Evolutionary conservation across 352 stramenopile genomes (phyloP), one percentile per base, ranked within the genome.

Genomic region (Phytophthora pinifolia): DNA sequence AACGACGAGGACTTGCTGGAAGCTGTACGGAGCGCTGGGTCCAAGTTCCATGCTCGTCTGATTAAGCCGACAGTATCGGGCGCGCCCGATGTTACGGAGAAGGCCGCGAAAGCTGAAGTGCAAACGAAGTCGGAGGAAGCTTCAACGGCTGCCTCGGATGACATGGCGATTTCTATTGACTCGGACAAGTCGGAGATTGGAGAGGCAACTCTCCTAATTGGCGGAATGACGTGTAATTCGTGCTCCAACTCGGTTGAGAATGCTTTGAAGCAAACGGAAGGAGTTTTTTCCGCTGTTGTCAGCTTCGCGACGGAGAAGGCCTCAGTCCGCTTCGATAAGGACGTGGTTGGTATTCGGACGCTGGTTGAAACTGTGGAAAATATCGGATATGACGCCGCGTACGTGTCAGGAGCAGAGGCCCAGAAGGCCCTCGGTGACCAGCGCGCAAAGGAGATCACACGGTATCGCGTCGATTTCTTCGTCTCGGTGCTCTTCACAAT

Each of bases 221-320:
- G 73, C 13, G 92, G 92, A 1, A 98, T 98, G 91, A 97, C 91
- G 13, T 98, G 91, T 62, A 96, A 86, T 30, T 96, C 89, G 25
- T 98, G 91, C 54, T 86, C 89, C 1, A 92, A 86, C 62, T 96
- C 90, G n/a, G 83, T 98, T 38, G 85, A 96, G 77, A 82, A 70
- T 20, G 83, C 83, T n/a, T 58, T 97, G 17, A 91, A 83, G 49
- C 70, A 82, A 41, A 74, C 78, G 13, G 61, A 80, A 31, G 89
- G 89, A 4, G 88, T 98, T 13, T 48, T 86, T 17, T 86, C 72
- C 18, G 86, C 76, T 25, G 70, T 80, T 37, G 86, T 98, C 31
- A 93, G 80, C 48, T 92, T 96, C 38, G 89, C 92, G 17, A 95
- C 87, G 0, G 89, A 96, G 62, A 92, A 84, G 33, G 86, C 88